Conservation (phyloP, 23 red algal genomes). For the Cyanidioschyzon merolae region DNA sequence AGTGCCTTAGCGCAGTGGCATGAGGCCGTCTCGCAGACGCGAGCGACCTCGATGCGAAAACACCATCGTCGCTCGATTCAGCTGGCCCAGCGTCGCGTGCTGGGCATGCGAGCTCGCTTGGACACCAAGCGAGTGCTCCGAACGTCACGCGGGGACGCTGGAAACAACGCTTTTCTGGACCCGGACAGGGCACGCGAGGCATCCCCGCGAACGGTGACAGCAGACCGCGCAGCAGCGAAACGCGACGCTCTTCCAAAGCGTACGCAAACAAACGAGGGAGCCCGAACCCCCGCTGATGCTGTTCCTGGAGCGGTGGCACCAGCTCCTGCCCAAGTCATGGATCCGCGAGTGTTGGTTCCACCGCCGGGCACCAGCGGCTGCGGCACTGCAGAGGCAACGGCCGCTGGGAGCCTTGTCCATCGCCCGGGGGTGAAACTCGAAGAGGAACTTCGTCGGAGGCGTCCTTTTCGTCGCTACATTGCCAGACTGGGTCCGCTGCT, state of each 20-base stretch:
- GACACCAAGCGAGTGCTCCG: not conserved
- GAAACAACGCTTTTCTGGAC: not conserved
- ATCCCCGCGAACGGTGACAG: not conserved
- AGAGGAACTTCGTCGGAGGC: not conserved
- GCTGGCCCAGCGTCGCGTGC: not conserved
- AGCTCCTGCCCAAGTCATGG: not conserved
- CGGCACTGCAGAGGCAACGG: no score
- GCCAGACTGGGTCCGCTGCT: not conserved
- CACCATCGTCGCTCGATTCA: not conserved
- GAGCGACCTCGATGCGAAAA: not conserved
- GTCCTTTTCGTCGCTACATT: not conserved
- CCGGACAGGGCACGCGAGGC: not conserved
- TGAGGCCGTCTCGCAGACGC: not conserved
- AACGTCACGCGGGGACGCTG: not conserved
- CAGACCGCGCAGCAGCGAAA: no score
- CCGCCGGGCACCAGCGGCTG: not conserved
- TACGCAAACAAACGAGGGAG: not conserved
- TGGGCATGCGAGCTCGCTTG: not conserved
- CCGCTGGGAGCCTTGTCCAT: not conserved
- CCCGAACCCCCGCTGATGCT: not conserved
- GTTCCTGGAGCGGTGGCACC: not conserved
- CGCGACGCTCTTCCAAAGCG: not conserved
- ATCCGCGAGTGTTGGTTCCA: not conserved
- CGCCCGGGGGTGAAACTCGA: constrained; percentile 11
- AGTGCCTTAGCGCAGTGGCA: not conserved